A percentile compares a stretch with the other conserved stretches of the same genome.
Evolutionary conservation across 768 basidiomycete species (phyloP).

Genomic region (Plicaturopsis crispa): DNA sequence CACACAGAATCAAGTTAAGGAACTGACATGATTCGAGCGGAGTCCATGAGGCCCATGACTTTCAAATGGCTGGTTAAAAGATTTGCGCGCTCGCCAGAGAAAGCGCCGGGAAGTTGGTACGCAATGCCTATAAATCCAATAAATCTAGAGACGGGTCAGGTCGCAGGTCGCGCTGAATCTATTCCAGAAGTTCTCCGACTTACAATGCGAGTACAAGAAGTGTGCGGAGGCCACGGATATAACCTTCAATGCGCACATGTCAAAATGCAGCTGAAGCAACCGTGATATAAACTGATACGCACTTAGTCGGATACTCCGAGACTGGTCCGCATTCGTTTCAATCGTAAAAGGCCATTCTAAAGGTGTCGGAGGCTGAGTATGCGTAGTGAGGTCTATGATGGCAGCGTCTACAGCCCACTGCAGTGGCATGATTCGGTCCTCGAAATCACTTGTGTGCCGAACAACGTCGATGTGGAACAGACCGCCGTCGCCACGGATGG

Average conservation of each 20-base stretch:
- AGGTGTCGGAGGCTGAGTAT: constrained; percentile 45
- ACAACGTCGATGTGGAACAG: constrained; percentile 58
- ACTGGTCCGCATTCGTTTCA: constrained; percentile 59
- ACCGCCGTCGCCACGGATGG: constrained; percentile 61
- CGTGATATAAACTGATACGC: constrained; percentile 12
- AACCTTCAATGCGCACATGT: constrained; percentile 32
- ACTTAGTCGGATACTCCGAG: constrained; percentile 49
- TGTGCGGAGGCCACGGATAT: constrained; percentile 50
- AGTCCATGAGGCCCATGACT: constrained; percentile 72
- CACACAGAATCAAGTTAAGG: constrained; percentile 1
- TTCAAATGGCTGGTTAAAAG: constrained; percentile 66
- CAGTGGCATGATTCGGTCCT: constrained; percentile 58
- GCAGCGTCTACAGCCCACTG: constrained; percentile 76
- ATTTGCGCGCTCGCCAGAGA: constrained; percentile 57
- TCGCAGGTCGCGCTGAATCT: background rate
- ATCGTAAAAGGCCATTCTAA: constrained; percentile 68
- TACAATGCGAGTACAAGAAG: constrained; percentile 64
- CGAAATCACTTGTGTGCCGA: constrained; percentile 60
- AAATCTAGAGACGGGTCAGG: constrained; percentile 33
- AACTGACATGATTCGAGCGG: constrained; percentile 53
- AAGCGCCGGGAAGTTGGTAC: constrained; percentile 71
- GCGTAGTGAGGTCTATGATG: constrained; percentile 63
- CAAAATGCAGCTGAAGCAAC: background rate
- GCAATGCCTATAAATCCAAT: constrained; percentile 65
- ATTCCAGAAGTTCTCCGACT: constrained; percentile 16